Evolutionary conservation across 2,329 filamentous ascomycete species (phyloP), one percentile per base, ranked within the genome.

Genomic region (Neoascochyta sp.): DNA sequence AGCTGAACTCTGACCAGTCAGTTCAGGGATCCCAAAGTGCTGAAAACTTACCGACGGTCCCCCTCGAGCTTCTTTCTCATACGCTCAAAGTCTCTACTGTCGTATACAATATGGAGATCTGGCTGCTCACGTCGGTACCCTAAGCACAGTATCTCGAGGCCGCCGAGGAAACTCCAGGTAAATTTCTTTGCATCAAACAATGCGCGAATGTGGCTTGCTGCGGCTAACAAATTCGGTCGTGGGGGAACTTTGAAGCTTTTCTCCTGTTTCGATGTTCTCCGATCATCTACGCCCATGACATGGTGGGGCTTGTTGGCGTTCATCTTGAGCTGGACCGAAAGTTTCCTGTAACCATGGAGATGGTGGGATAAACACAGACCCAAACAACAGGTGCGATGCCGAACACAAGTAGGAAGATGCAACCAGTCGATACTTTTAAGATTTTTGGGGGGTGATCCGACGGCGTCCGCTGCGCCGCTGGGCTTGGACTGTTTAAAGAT

Each of bases 41-140:
- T 6, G 5, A 15, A 15, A 20, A 13, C 42, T 27, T 56, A 54
- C 56, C 57, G 43, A 22, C 29, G 43, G 16, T 61, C 53, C 9
- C 31, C 27, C 16, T 54, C 50, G 7, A 62, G 34, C 29, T 57
- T 58, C 5, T 32, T 23, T 21, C 46, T 55, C 7, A 62, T 45
- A 6, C 47, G 47, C 12, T 41, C 32, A 22, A 49, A 60, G 15
- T 60, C 54, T 26, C 37, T 47, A 19, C 52, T 52, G 19, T 60
- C 57, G 23, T 60, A 62, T 1, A 54, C 56, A 17, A 62, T 51
- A 16, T 60, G 54, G 4, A 62, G 36, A 20, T 58, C 54, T 3
- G 45, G 41, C 43, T 56, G 48, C 10, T 53, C 52, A 17, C 57
- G 50, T 11, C 45, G 44, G 12, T 56, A 49, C 3, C 58, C 58